Evolutionary conservation across 192 early-diverging fungal species (phyloP).

Genomic region (Coemansia sp.): DNA sequence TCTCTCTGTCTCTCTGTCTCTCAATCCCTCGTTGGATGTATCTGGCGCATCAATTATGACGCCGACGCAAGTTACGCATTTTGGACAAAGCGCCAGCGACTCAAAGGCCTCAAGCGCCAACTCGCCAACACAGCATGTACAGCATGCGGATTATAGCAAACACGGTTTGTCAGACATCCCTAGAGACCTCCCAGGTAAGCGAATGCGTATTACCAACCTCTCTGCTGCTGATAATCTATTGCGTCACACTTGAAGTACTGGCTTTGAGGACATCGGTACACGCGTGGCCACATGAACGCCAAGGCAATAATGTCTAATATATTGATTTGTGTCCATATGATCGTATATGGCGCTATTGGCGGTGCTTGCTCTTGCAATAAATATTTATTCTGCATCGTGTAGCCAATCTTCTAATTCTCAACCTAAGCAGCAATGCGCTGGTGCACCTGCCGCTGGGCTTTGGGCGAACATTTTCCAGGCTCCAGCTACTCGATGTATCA

Average conservation of each 20-base stretch:
- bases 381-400: slow-evolving; percentile 1
- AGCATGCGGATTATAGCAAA: slow-evolving; percentile 23
- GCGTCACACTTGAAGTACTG: neutral
- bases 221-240: neutral
- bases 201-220: neutral
- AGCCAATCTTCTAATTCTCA: slow-evolving; percentile 28
- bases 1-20: too few relatives aligned
- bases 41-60: neutral
- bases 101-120: neutral
- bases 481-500: slow-evolving; percentile 43
- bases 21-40: neutral
- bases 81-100: neutral
- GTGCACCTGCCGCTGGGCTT: slow-evolving; percentile 37
- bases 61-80: neutral
- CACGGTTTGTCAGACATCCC: slow-evolving; percentile 24
- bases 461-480: slow-evolving; percentile 28
- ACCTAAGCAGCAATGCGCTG: slow-evolving; percentile 41
- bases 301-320: neutral
- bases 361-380: neutral
- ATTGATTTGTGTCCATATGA: neutral
- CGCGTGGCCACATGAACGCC: neutral
- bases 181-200: slow-evolving; percentile 36
- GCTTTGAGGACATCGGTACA: neutral
- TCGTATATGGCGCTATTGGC: neutral
- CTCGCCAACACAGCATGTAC: neutral